Evolutionary conservation across 257 asterid genomes (phyloP), one percentile per base, ranked within the genome.

Genomic region (Solanum sejunctum): DNA sequence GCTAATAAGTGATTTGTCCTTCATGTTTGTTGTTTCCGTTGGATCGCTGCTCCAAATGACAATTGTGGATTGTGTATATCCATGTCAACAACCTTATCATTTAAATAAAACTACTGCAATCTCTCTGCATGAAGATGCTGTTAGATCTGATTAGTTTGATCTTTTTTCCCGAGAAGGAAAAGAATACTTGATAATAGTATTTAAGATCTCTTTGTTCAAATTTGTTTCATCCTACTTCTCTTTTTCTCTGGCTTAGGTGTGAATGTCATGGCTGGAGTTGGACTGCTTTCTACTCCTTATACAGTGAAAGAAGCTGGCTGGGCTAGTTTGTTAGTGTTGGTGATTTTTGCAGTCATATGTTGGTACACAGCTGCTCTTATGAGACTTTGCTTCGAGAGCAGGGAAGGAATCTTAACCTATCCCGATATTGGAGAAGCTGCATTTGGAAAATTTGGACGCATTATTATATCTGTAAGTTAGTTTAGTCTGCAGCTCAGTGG

Each of bases 391-490:
- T 95, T 95, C 45, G 96, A 95, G 84, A 91, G 94, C 90, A 87
- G 83, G 77, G 90, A 89, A 85, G 94, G 93, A 82, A 94, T 95
- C 84, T 57, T 87, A 84, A 90, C 93, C 28, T 94, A 90, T 85
- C 97, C 97, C 12, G 98, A 95, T 86, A 93, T 95, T 83, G 98
- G 98, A 84, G 93, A 92, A 87, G 98, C 98, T 58, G 98, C 98
- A 55, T 92, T 93, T 85, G 98, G 98, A 72, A 93, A 85, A 86
- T 86, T 58, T 32, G 97, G 98, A 45, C 94, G 98, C 36, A 85
- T 95, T 84, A n/a, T 94, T 11, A 85, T 94, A 75, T 95, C 98
- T 88, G 96, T 95, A 90, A 89, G 92, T 90, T 82, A 55, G 60
- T 55, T 82, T 45, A 82, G 28, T 66, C 73, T 13, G 9, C 67